Evolutionary conservation across 75 land plant species (phyloP).

Genomic region (Isoetes taiwanensis): DNA sequence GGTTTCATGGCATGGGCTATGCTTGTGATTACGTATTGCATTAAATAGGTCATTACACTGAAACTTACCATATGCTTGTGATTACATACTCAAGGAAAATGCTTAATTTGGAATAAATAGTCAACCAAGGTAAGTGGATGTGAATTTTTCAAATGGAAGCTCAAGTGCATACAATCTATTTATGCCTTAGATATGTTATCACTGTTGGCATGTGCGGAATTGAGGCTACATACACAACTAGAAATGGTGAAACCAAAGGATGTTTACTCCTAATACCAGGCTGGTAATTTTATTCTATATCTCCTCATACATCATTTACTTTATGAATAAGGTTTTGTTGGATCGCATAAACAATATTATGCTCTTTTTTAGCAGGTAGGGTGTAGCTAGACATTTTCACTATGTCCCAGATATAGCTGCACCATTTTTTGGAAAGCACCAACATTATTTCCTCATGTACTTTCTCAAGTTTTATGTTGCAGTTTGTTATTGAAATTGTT

Average conservation of each 20-base stretch:
- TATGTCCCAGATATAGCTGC: constrained; percentile 86
- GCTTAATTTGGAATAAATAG: constrained; percentile 69
- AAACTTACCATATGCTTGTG: too few species aligned
- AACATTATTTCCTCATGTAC: constrained; percentile 75
- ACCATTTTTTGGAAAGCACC: constrained; percentile 91
- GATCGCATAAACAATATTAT: background rate
- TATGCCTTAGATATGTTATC: background rate
- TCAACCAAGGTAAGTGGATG: constrained; percentile 64
- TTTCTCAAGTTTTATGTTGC: too few species aligned
- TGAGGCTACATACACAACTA: constrained; percentile 19
- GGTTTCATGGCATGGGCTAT: constrained; percentile 99
- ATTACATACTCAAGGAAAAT: constrained; percentile 79
- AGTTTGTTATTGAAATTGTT: too few species aligned
- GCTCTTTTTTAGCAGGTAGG: constrained; percentile 95
- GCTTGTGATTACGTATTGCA: constrained; percentile 79
- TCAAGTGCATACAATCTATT: too few species aligned
- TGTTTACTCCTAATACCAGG: constrained; percentile 17
- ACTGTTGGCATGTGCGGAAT: constrained; percentile 15
- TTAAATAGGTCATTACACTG: constrained; percentile 66
- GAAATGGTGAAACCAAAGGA: constrained; percentile 16
- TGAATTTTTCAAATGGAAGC: background rate
- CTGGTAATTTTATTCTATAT: constrained; percentile 13
- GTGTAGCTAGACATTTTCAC: constrained; percentile 86
- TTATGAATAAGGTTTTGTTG: background rate
- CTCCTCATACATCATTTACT: background rate